These are phyloP conservation scores for Eucalyptus curtisii DNA, from an alignment of 345 rosid genomes.

Conservation along the genomic window DNA sequence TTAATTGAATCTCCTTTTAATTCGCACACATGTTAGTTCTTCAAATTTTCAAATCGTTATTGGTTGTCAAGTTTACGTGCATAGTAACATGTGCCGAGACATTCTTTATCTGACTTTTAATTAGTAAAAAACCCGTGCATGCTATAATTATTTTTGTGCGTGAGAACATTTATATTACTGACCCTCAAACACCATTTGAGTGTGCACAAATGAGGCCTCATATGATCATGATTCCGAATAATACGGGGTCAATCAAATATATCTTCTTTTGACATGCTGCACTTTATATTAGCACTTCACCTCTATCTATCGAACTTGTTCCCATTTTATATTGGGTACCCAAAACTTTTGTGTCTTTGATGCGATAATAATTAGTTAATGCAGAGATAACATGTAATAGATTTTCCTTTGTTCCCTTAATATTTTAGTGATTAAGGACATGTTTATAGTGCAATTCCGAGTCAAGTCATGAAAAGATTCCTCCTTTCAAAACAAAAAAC, in stretches of 20 bases:
- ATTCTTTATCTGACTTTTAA: neutral
- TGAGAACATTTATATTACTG: neutral
- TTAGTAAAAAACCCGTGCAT: neutral
- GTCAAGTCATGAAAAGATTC: neutral
- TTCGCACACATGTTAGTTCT: neutral
- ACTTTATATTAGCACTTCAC: neutral
- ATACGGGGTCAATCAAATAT: neutral
- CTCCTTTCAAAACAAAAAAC: neutral
- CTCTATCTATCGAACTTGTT: neutral
- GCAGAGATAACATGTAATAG: neutral
- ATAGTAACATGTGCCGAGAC: neutral
- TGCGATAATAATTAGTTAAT: neutral
- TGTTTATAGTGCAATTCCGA: neutral
- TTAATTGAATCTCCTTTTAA: neutral
- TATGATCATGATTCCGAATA: neutral
- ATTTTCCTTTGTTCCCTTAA: neutral
- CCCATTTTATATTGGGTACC: neutral
- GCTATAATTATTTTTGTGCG: neutral
- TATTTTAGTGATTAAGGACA: neutral
- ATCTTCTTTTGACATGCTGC: neutral
- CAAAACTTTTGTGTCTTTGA: neutral
- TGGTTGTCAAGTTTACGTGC: neutral
- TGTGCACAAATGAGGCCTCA: neutral
- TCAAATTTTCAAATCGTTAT: neutral
- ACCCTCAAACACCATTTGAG: neutral